Base-by-base conservation (phyloP, 306 rosid genomes). In the Begonia loranthoides region DNA sequence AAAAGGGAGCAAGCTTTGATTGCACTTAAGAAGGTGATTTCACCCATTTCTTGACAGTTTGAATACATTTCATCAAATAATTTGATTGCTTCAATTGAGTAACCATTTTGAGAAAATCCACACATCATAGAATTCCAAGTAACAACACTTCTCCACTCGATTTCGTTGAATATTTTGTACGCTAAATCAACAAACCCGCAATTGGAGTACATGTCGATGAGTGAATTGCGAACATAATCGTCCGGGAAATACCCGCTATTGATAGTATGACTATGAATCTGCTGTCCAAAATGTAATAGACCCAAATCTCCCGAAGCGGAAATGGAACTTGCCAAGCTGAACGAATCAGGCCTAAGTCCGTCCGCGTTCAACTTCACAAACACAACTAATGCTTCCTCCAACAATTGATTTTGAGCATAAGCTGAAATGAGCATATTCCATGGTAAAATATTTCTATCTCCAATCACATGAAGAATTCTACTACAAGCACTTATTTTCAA, bases 61-160 rank as follows among this genome's bases (percentile, higher is more conserved):
- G 57, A 50, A 61, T 58, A 77, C 79, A 85, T 84, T 64, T 75
- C 58, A 63, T 89, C 85, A 56, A 85, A 89, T 56, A 89, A 75
- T 41, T 45, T 62, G 51, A 89, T 78, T 62, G 94, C 97, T 62
- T 75, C 81, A 57, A 51, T 62, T 49, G 95, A 70, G 58, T 73
- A 17, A 22, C 95, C 94, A 59, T 76, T 79, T 59, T 80, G 90
- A 41, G 87, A 75, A 73, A 79, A 76, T 50, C 93, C 95, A 59
- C 75, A 76, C 22, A 89, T 76, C 87, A 85, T 82, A 70, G 84
- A 85, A 62, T 85, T 89, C 95, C 94, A 84, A 9, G 95, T 71
- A 51, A 79, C 73, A 15, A 77, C 65, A 66, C 95, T 76, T 70
- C 57, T 74, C 16, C 60, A 55, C 40, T 28, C 38, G 17, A 73